Evolutionary conservation across 2,329 filamentous ascomycete species (phyloP).

Genomic region (Colletotrichum orchidophilum): DNA sequence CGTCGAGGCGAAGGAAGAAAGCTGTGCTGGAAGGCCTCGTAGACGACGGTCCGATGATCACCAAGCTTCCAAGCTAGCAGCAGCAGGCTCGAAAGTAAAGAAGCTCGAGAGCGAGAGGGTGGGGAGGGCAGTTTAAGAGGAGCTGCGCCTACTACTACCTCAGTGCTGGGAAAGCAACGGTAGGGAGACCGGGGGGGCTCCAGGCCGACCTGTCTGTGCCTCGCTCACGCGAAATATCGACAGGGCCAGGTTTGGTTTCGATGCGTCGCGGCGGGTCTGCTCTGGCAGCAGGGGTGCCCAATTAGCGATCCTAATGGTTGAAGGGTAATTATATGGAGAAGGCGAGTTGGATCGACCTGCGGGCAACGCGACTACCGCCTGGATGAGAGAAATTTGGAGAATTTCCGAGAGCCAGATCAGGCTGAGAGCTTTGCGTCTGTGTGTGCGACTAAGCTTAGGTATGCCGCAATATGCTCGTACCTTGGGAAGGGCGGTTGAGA

Average conservation of each 20-base stretch:
- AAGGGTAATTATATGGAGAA: slow-evolving; percentile 27
- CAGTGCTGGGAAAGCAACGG: slow-evolving; percentile 17
- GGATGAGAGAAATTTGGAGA: neutral
- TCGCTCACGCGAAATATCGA: slow-evolving; percentile 27
- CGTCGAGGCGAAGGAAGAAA: slow-evolving; percentile 21
- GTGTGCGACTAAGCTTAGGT: slow-evolving; percentile 12
- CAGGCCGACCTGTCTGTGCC: slow-evolving; percentile 33
- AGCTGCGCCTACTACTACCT: slow-evolving; percentile 35
- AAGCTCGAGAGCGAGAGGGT: slow-evolving; percentile 37
- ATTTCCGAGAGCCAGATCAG: slow-evolving; percentile 12
- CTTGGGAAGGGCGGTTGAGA: slow-evolving; percentile 28
- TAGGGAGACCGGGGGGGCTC: slow-evolving; percentile 36
- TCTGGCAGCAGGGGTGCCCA: slow-evolving; percentile 13
- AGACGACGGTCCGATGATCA: slow-evolving; percentile 35
- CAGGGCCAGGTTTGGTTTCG: slow-evolving; percentile 23
- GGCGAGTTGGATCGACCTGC: slow-evolving; percentile 10
- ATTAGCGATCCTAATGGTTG: slow-evolving; percentile 3
- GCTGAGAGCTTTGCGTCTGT: slow-evolving; percentile 23
- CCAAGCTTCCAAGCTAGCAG: slow-evolving; percentile 38
- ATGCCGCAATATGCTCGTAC: slow-evolving; percentile 20
- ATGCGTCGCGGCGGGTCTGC: slow-evolving; percentile 22
- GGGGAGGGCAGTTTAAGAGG: slow-evolving; percentile 45
- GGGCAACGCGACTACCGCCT: slow-evolving; percentile 23
- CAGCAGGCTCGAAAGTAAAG: slow-evolving; percentile 34
- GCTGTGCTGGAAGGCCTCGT: slow-evolving; percentile 36